Percentiles rank a stretch among this genome's conserved stretches.
Conservation (phyloP, 164 flowering plant genomes). For the Piper betle region DNA sequence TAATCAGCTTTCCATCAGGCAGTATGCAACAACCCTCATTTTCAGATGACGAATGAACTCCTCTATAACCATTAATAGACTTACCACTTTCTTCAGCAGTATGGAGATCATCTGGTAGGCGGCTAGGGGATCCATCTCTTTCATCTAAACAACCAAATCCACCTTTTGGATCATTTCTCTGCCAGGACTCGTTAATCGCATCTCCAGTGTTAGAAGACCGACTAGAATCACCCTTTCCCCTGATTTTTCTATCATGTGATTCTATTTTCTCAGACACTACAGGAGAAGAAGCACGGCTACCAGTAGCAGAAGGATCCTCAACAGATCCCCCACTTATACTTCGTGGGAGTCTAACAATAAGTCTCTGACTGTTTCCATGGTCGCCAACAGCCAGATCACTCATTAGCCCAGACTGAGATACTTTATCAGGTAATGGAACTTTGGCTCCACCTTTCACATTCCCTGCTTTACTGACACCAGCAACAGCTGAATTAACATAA, state of each 20-base stretch:
- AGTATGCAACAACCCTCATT: slow-evolving; percentile 7
- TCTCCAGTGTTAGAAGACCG: slow-evolving; percentile 25
- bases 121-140: slow-evolving; percentile 36
- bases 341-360: slow-evolving; percentile 67
- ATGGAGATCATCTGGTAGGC: slow-evolving; percentile 26
- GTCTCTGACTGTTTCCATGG: slow-evolving; percentile 48
- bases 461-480: slow-evolving; percentile 42
- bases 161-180: slow-evolving; percentile 50
- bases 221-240: slow-evolving; percentile 35
- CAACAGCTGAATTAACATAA: slow-evolving; percentile 20
- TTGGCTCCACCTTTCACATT: slow-evolving; percentile 28
- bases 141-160: slow-evolving; percentile 37
- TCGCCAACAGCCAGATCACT: slow-evolving; percentile 27
- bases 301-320: slow-evolving; percentile 28
- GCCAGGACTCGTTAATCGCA: slow-evolving; percentile 45
- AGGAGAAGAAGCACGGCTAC: slow-evolving; percentile 43
- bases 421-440: slow-evolving; percentile 33
- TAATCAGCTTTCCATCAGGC: slow-evolving; percentile 17
- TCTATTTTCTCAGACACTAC: slow-evolving; percentile 44
- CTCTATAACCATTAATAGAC: slow-evolving; percentile 7
- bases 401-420: slow-evolving; percentile 28
- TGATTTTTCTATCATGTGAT: slow-evolving; percentile 27
- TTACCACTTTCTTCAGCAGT: slow-evolving; percentile 21
- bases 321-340: slow-evolving; percentile 32
- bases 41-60: slow-evolving; percentile 11